phyloP scores from a whole-genome alignment of 805 yeast genomes.

The Cyberlindnera mrakii region DNA sequence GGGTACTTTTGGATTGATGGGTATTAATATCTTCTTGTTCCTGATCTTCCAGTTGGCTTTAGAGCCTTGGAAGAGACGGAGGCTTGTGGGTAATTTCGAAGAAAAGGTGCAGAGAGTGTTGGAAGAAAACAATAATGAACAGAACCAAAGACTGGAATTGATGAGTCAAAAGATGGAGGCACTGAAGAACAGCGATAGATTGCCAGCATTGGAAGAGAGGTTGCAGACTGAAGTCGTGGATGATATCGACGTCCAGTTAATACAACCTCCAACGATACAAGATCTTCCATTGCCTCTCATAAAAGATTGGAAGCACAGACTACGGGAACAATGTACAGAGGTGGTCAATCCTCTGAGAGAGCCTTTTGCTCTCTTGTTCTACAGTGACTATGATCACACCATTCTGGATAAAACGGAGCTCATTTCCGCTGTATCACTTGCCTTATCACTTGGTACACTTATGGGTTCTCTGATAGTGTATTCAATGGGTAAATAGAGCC shows the following conservation, averaged over 20 bases:
- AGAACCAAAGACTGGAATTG: constrained; percentile 24
- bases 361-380: constrained; percentile 11
- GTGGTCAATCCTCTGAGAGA: constrained; percentile 6
- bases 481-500: background rate
- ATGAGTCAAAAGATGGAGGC: constrained; percentile 23
- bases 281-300: constrained; percentile 12
- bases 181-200: constrained; percentile 15
- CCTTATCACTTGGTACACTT: constrained; percentile 6
- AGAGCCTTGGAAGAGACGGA: constrained; percentile 90
- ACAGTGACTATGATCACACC: constrained; percentile 2
- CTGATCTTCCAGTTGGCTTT: constrained; percentile 76
- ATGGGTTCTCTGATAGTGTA: constrained; percentile 7
- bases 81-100: constrained; percentile 80
- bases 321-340: background rate
- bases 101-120: constrained; percentile 59
- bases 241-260: constrained; percentile 4
- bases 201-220: constrained; percentile 14
- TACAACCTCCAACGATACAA: constrained; percentile 14
- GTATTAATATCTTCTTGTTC: constrained; percentile 72
- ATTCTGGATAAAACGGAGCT: constrained; percentile 5
- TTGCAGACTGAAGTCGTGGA: constrained; percentile 16
- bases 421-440: constrained; percentile 5
- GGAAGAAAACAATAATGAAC: constrained; percentile 28
- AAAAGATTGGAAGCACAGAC: background rate
- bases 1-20: constrained; percentile 93